Evolutionary conservation across 306 rosid species (phyloP).

Genomic region (Oemleria cerasiformis): DNA sequence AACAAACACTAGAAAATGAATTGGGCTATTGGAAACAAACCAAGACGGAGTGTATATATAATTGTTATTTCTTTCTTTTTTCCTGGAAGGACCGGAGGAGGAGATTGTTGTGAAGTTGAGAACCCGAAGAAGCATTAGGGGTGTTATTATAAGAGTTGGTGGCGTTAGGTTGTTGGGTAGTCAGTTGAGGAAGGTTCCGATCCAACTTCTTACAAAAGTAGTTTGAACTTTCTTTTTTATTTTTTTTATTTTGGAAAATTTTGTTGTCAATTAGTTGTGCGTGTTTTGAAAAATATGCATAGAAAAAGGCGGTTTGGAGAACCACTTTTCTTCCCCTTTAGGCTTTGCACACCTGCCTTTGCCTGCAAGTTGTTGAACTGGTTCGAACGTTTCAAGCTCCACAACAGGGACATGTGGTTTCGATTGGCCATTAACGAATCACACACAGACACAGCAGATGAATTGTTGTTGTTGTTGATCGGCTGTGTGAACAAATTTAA

Average conservation of each 20-base stretch:
- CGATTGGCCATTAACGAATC: conserved; percentile 11
- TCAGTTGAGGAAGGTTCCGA: conserved; percentile 44
- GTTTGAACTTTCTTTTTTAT: background rate
- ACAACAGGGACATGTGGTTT: conserved; percentile 19
- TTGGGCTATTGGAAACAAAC: background rate
- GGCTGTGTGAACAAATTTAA: background rate
- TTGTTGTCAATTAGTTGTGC: too few species aligned
- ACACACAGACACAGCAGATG: too few species aligned
- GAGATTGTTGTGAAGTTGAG: background rate
- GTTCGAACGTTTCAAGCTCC: conserved; percentile 9
- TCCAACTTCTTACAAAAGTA: conserved; percentile 16
- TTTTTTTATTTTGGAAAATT: background rate
- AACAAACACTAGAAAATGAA: background rate
- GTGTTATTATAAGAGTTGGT: conserved; percentile 41
- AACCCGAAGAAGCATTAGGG: background rate
- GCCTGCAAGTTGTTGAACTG: background rate
- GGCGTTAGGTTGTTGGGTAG: conserved; percentile 44
- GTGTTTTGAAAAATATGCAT: background rate
- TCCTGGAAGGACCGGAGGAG: background rate
- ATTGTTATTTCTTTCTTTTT: background rate
- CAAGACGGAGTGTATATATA: too few species aligned
- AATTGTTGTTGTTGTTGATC: too few species aligned
- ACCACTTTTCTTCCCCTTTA: conserved; percentile 5
- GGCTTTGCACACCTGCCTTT: conserved; percentile 34
- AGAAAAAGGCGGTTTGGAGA: conserved; percentile 2